Evolutionary conservation across 2,329 filamentous ascomycete species (phyloP).

Genomic region (Neonectria magnoliae): DNA sequence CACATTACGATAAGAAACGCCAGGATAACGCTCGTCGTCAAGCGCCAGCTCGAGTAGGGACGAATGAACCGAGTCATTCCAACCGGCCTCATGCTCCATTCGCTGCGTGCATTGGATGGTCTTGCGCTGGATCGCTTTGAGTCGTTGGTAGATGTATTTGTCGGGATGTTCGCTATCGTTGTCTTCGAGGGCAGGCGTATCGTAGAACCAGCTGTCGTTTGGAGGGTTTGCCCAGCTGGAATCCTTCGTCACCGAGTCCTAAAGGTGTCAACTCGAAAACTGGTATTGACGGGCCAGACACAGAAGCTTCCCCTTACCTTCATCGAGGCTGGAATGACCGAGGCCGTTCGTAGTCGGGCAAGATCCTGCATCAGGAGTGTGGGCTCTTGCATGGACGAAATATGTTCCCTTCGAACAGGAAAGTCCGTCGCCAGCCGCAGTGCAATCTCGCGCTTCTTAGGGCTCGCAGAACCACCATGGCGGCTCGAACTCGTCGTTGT

Average conservation of each 20-base stretch:
- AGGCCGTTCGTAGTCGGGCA: neutral
- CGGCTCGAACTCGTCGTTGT: neutral
- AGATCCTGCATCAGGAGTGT: neutral
- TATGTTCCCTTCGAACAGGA: neutral
- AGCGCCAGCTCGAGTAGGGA: conserved; percentile 8
- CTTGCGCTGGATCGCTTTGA: conserved; percentile 8
- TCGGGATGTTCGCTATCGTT: neutral
- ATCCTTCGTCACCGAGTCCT: conserved; percentile 2
- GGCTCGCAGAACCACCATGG: neutral
- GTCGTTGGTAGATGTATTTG: conserved; percentile 16
- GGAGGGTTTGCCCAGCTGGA: conserved; percentile 14
- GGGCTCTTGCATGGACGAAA: neutral
- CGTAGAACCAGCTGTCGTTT: conserved; percentile 19
- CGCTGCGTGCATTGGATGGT: conserved; percentile 8
- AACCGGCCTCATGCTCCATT: conserved; percentile 13
- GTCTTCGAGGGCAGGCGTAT: neutral
- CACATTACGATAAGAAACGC: conserved; percentile 12
- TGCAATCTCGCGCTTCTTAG: conserved; percentile 5
- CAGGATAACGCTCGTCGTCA: neutral
- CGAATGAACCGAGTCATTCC: conserved; percentile 18
- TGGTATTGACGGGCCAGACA: neutral
- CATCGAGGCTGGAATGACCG: neutral
- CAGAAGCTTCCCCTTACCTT: neutral
- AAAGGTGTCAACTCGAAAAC: neutral
- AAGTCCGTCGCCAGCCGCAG: conserved; percentile 1